phyloP scores from a whole-genome alignment of 179 eudicot species.

The Spinacia oleracea region DNA sequence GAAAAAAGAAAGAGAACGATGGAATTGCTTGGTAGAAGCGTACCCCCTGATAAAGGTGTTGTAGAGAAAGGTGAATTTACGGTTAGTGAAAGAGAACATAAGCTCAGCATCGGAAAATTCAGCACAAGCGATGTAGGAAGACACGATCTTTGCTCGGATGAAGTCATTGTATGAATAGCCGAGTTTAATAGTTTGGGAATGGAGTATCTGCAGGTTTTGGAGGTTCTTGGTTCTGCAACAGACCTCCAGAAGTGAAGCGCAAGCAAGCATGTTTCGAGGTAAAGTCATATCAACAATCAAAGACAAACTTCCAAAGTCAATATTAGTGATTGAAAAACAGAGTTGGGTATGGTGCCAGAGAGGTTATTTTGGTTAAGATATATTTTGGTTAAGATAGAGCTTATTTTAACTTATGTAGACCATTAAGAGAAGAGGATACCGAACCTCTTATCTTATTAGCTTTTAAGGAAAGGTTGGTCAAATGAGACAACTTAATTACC shows the following conservation, averaged over 20 bases:
- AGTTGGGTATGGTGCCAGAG: too few species aligned
- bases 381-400: too few species aligned
- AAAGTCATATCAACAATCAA: too few species aligned
- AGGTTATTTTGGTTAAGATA: too few species aligned
- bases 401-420: too few species aligned
- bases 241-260: constrained; percentile 32
- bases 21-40: constrained; percentile 33
- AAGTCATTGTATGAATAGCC: constrained; percentile 47
- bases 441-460: too few species aligned
- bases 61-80: constrained; percentile 52
- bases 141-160: constrained; percentile 50
- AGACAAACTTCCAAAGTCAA: too few species aligned
- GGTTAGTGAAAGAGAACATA: constrained; percentile 44
- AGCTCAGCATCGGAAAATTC: constrained; percentile 42
- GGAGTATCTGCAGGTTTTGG: constrained; percentile 35
- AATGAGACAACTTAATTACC: too few species aligned
- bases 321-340: too few species aligned
- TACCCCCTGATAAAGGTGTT: constrained; percentile 55
- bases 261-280: constrained; percentile 12
- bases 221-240: constrained; percentile 43
- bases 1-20: constrained; percentile 38
- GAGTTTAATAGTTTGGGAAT: constrained; percentile 35
- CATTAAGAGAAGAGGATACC: too few species aligned
- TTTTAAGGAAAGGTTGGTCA: too few species aligned
- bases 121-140: constrained; percentile 45